These are phyloP conservation scores for Pleodorina starrii DNA, from an alignment of 139 green algal species.

Conservation along the genomic window DNA sequence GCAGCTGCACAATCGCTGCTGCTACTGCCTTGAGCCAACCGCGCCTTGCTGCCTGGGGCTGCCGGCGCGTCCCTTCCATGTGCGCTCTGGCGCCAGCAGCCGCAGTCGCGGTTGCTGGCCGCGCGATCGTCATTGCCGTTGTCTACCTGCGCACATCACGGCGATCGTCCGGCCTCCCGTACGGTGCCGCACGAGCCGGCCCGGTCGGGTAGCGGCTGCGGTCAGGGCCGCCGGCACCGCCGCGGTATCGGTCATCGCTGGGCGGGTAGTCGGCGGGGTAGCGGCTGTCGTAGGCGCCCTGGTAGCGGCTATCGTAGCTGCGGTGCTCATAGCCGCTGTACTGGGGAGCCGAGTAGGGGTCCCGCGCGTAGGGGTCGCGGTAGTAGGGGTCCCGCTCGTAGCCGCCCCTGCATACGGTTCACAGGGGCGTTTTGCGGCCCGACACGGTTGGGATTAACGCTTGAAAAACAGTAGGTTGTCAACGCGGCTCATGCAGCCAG, in stretches of 20 bases:
- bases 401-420: neutral
- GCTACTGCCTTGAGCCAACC: neutral
- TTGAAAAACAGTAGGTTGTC: too few species aligned
- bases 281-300: conserved; percentile 30
- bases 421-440: too few species aligned
- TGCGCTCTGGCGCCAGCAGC: too few species aligned
- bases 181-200: neutral
- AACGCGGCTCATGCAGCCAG: too few species aligned
- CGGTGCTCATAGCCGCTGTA: neutral
- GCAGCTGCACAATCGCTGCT: neutral
- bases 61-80: neutral
- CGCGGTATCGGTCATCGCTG: conserved; percentile 15
- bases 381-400: conserved; percentile 52
- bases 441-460: too few species aligned
- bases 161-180: conserved; percentile 34
- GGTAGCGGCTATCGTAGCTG: conserved; percentile 12
- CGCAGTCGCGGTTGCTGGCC: too few species aligned
- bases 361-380: conserved; percentile 45
- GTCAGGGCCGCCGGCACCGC: conserved; percentile 37
- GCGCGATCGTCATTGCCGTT: too few species aligned
- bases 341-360: conserved; percentile 17
- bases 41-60: neutral
- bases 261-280: conserved; percentile 40
- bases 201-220: conserved; percentile 28
- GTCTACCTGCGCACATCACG: conserved; percentile 43